Base-by-base conservation (phyloP, 441 rosid genomes). In the Oxalis stricta region DNA sequence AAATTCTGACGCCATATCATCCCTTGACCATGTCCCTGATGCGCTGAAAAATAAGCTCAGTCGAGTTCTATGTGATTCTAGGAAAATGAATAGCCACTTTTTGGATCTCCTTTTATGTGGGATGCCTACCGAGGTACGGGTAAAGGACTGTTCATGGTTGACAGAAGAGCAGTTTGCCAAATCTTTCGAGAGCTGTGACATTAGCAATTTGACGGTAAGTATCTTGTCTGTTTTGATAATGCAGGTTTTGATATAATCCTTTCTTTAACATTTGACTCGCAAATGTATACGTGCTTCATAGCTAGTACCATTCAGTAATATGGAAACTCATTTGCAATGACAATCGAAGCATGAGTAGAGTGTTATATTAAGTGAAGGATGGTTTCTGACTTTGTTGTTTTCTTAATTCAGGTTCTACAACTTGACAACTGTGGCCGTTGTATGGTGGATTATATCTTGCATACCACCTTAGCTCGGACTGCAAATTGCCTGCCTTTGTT, bases 71-170 rank as follows among this genome's bases (percentile, higher is more conserved):
- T 85, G 93, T 58, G 80, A 77, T 66, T 68, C 85, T 35, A 63
- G 84, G 49, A 64, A 51, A 62, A 80, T 86, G 72, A 59, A 69
- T 41, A 18, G 55, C 37, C 66, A 61, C 46, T 49, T 78, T 44
- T 64, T 91, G 21, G 58, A 65, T 29, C 78, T 83, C 46, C 82
- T 91, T 50, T 55, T 69, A 20, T 38, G 44, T 29, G 95, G 87
- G 43, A 68, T 73, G 7, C 99, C 96, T 22, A 53, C 78, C 1
- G 96, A 71, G 52, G 62, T 83, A 41, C 66, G 79, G 36, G 38
- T 91, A 28, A 69, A 57, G 41, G 93, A 91, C 56, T 83, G 94
- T 37, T 86, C 99, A 7, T 83, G 99, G 99, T 52, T 91, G 50
- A 63, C 91, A 3, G 99, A 86, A 59, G 79, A 83, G 51, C 59